Conservation (phyloP, 441 rosid genomes). For the Populus hybrid region DNA sequence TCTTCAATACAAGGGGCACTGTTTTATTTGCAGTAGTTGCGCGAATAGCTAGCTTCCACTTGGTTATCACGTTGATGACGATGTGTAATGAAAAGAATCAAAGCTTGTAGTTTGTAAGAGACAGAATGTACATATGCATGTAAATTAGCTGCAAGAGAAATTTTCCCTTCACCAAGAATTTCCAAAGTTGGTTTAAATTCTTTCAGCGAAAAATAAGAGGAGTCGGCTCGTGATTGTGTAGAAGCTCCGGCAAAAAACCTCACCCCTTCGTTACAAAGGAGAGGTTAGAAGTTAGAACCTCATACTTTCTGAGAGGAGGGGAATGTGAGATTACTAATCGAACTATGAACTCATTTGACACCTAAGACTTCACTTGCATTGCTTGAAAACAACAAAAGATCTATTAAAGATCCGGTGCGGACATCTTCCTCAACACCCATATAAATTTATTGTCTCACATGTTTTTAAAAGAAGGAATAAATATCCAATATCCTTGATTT, state of each 20-base stretch:
- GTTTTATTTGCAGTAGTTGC: slow-evolving; percentile 26
- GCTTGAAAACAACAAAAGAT: slow-evolving; percentile 9
- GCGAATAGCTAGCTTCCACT: slow-evolving; percentile 20
- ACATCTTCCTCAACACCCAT: not conserved
- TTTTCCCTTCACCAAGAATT: not conserved
- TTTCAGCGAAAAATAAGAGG: not conserved
- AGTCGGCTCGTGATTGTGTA: not conserved
- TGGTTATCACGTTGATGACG: slow-evolving; percentile 18
- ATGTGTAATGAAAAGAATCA: slow-evolving; percentile 15
- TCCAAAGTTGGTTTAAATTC: not conserved
- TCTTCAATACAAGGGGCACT: slow-evolving; percentile 13
- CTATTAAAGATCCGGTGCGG: not conserved
- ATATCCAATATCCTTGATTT: slow-evolving; percentile 7
- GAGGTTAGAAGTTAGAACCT: not conserved
- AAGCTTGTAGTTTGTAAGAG: not conserved
- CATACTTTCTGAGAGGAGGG: not conserved
- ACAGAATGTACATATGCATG: not conserved
- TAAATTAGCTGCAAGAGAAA: not conserved
- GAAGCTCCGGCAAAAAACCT: not conserved
- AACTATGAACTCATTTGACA: not conserved
- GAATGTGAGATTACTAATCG: not conserved
- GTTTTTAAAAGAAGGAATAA: slow-evolving; percentile 4
- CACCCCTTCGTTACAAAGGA: not conserved
- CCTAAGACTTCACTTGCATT: not conserved
- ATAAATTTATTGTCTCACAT: slow-evolving; percentile 1